These are phyloP conservation scores for Fusarium temperatum DNA, from an alignment of 2,329 filamentous ascomycete genomes.

Conservation along the genomic window DNA sequence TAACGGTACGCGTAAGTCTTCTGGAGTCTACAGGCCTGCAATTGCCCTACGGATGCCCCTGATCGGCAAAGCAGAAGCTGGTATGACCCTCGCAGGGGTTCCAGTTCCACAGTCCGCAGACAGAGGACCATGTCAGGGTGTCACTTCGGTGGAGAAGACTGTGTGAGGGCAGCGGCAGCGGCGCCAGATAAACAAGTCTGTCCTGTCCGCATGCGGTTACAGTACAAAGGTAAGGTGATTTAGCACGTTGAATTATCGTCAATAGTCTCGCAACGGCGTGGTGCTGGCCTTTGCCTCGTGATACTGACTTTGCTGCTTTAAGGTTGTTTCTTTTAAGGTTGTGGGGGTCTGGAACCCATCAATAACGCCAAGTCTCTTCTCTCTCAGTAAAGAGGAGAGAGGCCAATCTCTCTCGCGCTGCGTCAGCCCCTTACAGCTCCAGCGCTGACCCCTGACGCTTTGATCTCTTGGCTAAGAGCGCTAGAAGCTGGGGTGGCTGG, in stretches of 20 bases:
- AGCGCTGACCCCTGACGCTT: neutral
- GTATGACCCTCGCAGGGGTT: slow-evolving; percentile 4
- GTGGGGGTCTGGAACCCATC: neutral
- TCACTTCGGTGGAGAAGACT: slow-evolving; percentile 1
- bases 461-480: slow-evolving; percentile 12
- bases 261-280: neutral
- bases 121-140: slow-evolving; percentile 8
- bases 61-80: slow-evolving; percentile 13
- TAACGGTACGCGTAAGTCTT: slow-evolving; percentile 26
- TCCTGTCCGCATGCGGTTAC: neutral
- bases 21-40: slow-evolving; percentile 10
- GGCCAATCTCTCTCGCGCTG: neutral
- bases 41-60: slow-evolving; percentile 8
- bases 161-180: neutral
- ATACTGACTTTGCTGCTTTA: neutral
- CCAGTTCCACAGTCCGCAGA: neutral
- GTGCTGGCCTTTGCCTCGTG: neutral
- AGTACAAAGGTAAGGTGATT: neutral
- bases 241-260: neutral
- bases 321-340: slow-evolving; percentile 16
- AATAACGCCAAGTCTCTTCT: slow-evolving; percentile 3
- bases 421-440: slow-evolving; percentile 11
- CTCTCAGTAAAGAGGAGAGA: neutral
- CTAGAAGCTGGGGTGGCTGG: neutral
- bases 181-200: slow-evolving; percentile 3